These are phyloP conservation scores for Exophiala dermatitidis DNA, from an alignment of 2,329 filamentous ascomycete species.

Conservation along the genomic window DNA sequence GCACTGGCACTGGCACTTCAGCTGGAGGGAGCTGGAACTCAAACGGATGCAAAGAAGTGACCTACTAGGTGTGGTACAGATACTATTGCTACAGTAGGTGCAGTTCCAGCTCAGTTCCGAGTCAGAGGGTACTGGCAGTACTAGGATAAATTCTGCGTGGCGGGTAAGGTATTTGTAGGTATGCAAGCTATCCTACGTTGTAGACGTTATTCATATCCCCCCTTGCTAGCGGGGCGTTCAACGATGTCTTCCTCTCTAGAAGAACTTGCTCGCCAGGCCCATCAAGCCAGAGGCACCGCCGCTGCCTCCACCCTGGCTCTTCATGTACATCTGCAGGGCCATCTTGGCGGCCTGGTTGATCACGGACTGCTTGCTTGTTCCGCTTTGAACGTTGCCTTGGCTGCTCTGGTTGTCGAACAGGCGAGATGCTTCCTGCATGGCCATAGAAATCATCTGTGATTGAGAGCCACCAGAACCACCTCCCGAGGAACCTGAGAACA, in stretches of 20 bases:
- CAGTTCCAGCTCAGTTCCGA: too few species aligned
- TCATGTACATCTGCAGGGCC: conserved; percentile 86
- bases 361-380: conserved; percentile 70
- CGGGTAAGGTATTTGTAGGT: too few species aligned
- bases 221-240: background rate
- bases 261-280: conserved; percentile 55
- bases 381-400: conserved; percentile 48
- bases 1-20: conserved; percentile 1
- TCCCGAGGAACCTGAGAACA: conserved; percentile 40
- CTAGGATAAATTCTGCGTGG: too few species aligned
- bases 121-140: too few species aligned
- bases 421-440: conserved; percentile 82
- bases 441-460: conserved; percentile 74
- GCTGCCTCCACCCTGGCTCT: conserved; percentile 56
- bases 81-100: too few species aligned
- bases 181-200: too few species aligned
- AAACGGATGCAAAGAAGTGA: background rate
- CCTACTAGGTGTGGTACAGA: too few species aligned
- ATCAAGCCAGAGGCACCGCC: conserved; percentile 46
- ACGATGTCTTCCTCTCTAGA: conserved; percentile 29
- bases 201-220: too few species aligned
- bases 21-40: background rate
- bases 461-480: conserved; percentile 35
- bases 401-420: conserved; percentile 57
- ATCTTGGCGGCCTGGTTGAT: conserved; percentile 74